phyloP scores from a whole-genome alignment of 148 eudicot genomes.

The Rhododendron henanense region DNA sequence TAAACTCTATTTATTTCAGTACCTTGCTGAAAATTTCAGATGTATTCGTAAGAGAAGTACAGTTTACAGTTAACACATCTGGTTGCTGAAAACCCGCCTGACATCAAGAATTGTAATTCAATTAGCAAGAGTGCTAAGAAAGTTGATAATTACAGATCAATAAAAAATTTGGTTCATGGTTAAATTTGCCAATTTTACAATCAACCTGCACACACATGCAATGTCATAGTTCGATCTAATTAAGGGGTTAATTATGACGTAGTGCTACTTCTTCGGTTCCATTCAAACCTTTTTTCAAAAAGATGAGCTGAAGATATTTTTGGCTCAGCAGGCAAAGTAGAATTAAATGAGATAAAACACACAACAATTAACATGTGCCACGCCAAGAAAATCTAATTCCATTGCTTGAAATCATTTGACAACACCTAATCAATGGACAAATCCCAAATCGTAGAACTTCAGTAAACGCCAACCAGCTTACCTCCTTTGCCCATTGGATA shows the following conservation, averaged over 20 bases:
- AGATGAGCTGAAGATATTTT: slow-evolving; percentile 1
- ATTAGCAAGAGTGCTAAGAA: neutral
- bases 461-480: slow-evolving; percentile 19
- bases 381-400: neutral
- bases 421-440: neutral
- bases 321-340: neutral
- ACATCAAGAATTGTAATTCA: neutral
- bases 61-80: slow-evolving; percentile 70
- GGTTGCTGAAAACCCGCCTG: slow-evolving; percentile 66
- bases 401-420: neutral
- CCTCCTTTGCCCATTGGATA: slow-evolving; percentile 70
- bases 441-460: neutral
- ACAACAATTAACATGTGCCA: neutral
- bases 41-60: slow-evolving; percentile 67
- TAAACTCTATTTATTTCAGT: neutral
- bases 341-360: neutral
- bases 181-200: neutral
- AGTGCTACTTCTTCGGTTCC: neutral
- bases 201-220: slow-evolving; percentile 51
- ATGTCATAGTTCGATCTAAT: neutral
- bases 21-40: slow-evolving; percentile 90
- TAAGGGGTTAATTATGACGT: neutral
- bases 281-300: neutral
- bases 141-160: neutral
- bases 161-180: neutral